Evolutionary conservation across 2,329 filamentous ascomycete species (phyloP).

Genomic region (Polychaeton citri): DNA sequence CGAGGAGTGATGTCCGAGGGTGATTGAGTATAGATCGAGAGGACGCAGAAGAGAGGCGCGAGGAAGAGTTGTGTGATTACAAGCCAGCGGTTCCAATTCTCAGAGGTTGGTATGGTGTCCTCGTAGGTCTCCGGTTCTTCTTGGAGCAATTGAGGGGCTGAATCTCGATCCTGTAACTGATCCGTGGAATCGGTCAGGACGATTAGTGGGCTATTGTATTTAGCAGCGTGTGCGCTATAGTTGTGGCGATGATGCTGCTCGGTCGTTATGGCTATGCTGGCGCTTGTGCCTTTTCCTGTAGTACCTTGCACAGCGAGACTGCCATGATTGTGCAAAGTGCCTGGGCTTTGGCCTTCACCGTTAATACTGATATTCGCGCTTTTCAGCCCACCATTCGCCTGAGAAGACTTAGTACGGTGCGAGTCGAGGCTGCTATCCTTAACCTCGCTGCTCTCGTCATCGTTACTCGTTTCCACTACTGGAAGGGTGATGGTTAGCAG

Average conservation of each 20-base stretch:
- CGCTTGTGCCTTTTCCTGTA: conserved; percentile 21
- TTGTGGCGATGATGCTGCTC: conserved; percentile 16
- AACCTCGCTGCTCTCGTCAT: conserved; percentile 28
- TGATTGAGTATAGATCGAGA: conserved; percentile 43
- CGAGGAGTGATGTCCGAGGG: conserved; percentile 34
- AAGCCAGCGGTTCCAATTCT: conserved; percentile 81
- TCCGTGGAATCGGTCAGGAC: neutral
- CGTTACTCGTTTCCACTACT: conserved; percentile 60
- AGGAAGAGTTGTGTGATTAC: conserved; percentile 74
- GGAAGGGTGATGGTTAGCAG: conserved; percentile 81
- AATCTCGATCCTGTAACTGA: neutral
- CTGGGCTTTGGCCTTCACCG: neutral
- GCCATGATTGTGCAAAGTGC: conserved; percentile 5
- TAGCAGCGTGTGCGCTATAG: conserved; percentile 4
- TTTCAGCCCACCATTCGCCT: too few species aligned
- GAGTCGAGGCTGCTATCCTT: neutral
- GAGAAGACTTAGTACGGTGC: too few species aligned
- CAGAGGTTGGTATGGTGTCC: conserved; percentile 1
- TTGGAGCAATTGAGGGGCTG: neutral
- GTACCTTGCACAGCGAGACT: conserved; percentile 7
- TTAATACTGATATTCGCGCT: neutral
- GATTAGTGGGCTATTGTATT: neutral
- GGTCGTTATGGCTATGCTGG: conserved; percentile 16
- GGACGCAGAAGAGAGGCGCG: conserved; percentile 68
- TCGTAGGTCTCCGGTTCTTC: neutral